Conservation (phyloP, 2,329 filamentous ascomycete species). For the Penicillium sp. region DNA sequence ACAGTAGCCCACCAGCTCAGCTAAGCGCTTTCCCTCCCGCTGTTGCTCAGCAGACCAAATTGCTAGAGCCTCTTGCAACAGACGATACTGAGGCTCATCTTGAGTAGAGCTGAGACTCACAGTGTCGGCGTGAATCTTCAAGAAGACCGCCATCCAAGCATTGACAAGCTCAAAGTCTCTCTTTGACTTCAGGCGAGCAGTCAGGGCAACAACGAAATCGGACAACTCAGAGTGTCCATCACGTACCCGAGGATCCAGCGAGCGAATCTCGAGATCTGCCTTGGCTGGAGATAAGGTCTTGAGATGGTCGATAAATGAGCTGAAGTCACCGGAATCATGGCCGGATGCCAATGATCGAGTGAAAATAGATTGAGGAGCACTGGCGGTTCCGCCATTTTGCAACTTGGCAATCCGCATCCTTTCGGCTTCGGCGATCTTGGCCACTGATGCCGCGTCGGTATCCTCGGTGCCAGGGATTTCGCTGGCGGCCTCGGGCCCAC, state of each 20-base stretch:
- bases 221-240: constrained; percentile 64
- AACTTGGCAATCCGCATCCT: constrained; percentile 68
- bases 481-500: constrained; percentile 19
- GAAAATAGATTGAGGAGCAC: constrained; percentile 38
- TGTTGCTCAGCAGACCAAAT: constrained; percentile 73
- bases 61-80: constrained; percentile 58
- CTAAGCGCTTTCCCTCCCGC: constrained; percentile 67
- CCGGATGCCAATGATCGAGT: constrained; percentile 49
- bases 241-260: constrained; percentile 55
- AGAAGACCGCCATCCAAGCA: constrained; percentile 95
- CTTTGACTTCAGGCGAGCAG: constrained; percentile 63
- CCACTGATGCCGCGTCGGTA: constrained; percentile 27
- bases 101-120: constrained; percentile 47
- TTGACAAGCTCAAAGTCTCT: constrained; percentile 91
- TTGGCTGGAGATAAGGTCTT: constrained; percentile 78
- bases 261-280: constrained; percentile 87
- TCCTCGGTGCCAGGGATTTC: constrained; percentile 29
- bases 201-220: constrained; percentile 78
- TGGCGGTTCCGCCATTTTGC: constrained; percentile 49
- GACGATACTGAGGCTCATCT: constrained; percentile 45
- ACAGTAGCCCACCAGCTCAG: constrained; percentile 79
- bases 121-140: constrained; percentile 70
- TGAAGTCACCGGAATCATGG: constrained; percentile 57
- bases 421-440: constrained; percentile 45
- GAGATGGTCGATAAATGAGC: constrained; percentile 71